These are phyloP conservation scores for Cadophora malorum DNA, from an alignment of 2,329 filamentous ascomycete species.

Conservation along the genomic window DNA sequence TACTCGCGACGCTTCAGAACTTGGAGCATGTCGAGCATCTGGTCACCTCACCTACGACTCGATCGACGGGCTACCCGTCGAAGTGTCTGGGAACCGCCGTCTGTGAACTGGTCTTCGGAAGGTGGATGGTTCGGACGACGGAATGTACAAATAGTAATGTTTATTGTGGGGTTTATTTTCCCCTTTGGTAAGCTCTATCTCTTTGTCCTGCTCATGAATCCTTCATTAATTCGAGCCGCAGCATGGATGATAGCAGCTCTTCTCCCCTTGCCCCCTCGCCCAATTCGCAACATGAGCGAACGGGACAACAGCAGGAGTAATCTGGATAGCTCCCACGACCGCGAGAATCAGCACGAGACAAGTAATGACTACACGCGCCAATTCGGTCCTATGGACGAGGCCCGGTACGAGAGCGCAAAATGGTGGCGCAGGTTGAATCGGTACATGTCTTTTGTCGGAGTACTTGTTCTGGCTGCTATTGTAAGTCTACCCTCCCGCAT, in stretches of 20 bases:
- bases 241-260: conserved; percentile 83
- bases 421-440: conserved; percentile 71
- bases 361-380: conserved; percentile 39
- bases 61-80: conserved; percentile 64
- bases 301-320: conserved; percentile 45
- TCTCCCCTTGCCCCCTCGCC: conserved; percentile 70
- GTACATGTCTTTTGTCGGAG: conserved; percentile 63
- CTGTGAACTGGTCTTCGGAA: conserved; percentile 67
- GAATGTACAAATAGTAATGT: conserved; percentile 77
- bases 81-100: conserved; percentile 77
- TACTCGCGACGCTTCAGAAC: conserved; percentile 39
- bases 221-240: conserved; percentile 43
- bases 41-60: conserved; percentile 74
- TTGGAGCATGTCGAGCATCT: conserved; percentile 69
- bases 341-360: background rate
- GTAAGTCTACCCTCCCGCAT: conserved; percentile 48
- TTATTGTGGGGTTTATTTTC: conserved; percentile 78
- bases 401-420: conserved; percentile 58
- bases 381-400: conserved; percentile 44
- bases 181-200: conserved; percentile 66
- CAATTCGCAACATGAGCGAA: conserved; percentile 59
- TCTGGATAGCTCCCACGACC: conserved; percentile 36
- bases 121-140: conserved; percentile 67
- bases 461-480: conserved; percentile 60
- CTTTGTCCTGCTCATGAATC: background rate